These are phyloP conservation scores for Rhodotorula sp. DNA, from an alignment of 1,284 basidiomycete genomes.

Conservation along the genomic window DNA sequence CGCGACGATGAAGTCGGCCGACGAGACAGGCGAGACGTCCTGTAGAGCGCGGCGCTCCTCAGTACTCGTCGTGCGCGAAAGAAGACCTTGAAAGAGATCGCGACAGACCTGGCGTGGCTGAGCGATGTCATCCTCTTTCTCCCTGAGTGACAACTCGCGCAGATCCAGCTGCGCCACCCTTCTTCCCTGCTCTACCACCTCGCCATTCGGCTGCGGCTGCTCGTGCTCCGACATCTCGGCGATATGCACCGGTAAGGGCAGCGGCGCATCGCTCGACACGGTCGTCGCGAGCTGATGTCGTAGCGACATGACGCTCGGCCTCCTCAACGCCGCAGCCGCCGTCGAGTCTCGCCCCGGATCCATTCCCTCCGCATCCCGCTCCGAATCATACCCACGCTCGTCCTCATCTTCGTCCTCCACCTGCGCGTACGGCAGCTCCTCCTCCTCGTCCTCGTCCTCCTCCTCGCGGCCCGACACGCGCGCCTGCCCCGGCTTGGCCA, in stretches of 20 bases:
- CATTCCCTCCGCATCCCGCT: slow-evolving; percentile 18
- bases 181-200: not conserved
- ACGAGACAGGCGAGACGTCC: not conserved
- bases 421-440: not conserved
- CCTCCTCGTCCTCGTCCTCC: not conserved
- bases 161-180: not conserved
- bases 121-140: not conserved
- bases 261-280: not conserved
- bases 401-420: not conserved
- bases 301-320: not conserved
- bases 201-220: not conserved
- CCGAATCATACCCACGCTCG: not conserved
- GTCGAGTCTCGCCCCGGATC: slow-evolving; percentile 5
- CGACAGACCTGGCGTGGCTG: not conserved
- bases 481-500: not conserved
- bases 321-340: not conserved
- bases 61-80: not conserved
- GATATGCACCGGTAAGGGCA: not conserved
- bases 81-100: too few species aligned
- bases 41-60: too few species aligned
- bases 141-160: not conserved
- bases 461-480: not conserved
- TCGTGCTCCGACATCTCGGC: not conserved
- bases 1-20: slow-evolving; percentile 40
- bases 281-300: not conserved